phyloP scores from a whole-genome alignment of 1,139 yeast genomes.

The Pichia sp. region DNA sequence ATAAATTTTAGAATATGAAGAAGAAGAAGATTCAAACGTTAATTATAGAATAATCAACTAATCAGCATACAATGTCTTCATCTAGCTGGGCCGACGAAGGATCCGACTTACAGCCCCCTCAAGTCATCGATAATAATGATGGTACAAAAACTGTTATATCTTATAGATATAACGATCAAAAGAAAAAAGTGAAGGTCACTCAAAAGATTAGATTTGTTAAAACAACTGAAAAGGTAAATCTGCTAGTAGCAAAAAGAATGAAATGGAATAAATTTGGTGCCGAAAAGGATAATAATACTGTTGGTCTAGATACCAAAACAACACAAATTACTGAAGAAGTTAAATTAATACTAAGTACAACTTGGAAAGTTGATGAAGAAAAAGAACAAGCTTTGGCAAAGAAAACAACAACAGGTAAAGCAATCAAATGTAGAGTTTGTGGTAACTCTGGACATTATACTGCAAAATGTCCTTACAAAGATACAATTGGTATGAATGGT shows the following conservation, averaged over 20 bases:
- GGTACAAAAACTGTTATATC: conserved; percentile 87
- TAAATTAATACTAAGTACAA: conserved; percentile 50
- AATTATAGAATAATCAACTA: too few relatives aligned
- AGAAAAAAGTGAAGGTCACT: conserved; percentile 81
- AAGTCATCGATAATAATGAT: conserved; percentile 69
- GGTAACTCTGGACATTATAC: conserved; percentile 89
- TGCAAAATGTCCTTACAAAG: conserved; percentile 93
- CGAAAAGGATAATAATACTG: conserved; percentile 63
- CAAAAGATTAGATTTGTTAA: conserved; percentile 74
- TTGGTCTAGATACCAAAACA: conserved; percentile 80
- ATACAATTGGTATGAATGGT: conserved; percentile 60
- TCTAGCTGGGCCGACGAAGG: conserved; percentile 56
- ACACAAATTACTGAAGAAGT: conserved; percentile 89
- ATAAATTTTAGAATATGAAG: too few relatives aligned
- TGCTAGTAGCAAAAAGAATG: conserved; percentile 64
- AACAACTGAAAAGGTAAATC: conserved; percentile 78
- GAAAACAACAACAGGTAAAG: conserved; percentile 33
- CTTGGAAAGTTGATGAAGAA: conserved; percentile 63
- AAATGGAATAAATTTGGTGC: conserved; percentile 80
- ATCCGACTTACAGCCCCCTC: conserved; percentile 61
- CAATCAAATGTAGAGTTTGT: conserved; percentile 77
- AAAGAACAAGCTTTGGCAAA: conserved; percentile 47
- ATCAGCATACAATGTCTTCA: conserved; percentile 1
- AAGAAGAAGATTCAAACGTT: too few relatives aligned
- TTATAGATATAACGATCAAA: conserved; percentile 68